Percentiles rank a stretch among this genome's conserved stretches.
Evolutionary conservation across 2,329 filamentous ascomycete species (phyloP).

Genomic region (Zelopaecilomyces penicillatus): DNA sequence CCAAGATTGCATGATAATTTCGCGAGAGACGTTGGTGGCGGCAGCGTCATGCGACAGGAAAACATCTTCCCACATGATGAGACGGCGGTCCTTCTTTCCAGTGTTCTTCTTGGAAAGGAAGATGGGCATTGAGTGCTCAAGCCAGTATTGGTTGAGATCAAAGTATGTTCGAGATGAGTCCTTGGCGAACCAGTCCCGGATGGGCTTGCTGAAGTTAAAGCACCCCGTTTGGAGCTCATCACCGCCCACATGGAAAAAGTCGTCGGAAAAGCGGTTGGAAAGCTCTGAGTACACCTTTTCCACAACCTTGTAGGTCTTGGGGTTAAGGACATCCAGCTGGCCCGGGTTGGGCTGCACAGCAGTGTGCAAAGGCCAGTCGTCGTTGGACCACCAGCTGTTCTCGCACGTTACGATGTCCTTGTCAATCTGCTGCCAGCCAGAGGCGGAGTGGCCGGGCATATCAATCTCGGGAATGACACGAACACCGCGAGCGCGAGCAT

Average conservation of each 20-base stretch:
- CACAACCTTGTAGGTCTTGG: constrained; percentile 47
- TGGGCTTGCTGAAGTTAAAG: constrained; percentile 47
- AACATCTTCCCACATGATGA: constrained; percentile 52
- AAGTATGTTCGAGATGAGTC: constrained; percentile 35
- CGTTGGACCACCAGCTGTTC: constrained; percentile 54
- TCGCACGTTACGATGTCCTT: constrained; percentile 44
- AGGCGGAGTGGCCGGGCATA: constrained; percentile 47
- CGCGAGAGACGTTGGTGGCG: constrained; percentile 38
- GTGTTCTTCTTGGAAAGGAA: constrained; percentile 25
- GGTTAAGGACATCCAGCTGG: constrained; percentile 46
- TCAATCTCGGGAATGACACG: constrained; percentile 49
- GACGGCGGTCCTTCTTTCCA: constrained; percentile 33
- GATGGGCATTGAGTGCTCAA: constrained; percentile 42
- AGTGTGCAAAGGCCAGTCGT: constrained; percentile 43
- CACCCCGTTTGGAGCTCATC: constrained; percentile 45
- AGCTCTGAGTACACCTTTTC: constrained; percentile 46
- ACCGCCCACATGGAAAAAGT: constrained; percentile 47
- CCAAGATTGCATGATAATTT: constrained; percentile 47
- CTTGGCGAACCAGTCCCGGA: constrained; percentile 40
- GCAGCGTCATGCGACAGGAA: constrained; percentile 31
- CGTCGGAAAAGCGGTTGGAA: constrained; percentile 39
- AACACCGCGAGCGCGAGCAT: constrained; percentile 43
- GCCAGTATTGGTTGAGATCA: constrained; percentile 46
- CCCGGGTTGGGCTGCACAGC: constrained; percentile 47
- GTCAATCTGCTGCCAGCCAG: constrained; percentile 47